Base-by-base conservation (phyloP, 768 basidiomycete genomes). In the Artomyces pyxidatus region DNA sequence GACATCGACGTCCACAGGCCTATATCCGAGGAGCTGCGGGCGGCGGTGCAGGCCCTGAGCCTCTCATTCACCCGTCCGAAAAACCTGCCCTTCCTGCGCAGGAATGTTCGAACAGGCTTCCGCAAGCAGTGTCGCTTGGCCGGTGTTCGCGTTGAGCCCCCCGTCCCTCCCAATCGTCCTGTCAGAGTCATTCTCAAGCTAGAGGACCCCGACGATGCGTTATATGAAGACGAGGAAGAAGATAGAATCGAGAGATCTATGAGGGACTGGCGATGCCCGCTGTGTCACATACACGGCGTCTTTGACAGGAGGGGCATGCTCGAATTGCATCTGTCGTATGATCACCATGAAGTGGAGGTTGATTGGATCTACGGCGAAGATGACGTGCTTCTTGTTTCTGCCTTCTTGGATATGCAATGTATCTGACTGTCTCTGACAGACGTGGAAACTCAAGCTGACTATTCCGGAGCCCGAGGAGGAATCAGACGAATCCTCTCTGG, bases 31-130 rank as follows among this genome's bases (percentile, higher is more conserved):
- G n/a, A n/a, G n/a, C n/a, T n/a, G n/a, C n/a, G n/a, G n/a, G n/a
- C n/a, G n/a, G n/a, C n/a, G n/a, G n/a, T n/a, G n/a, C n/a, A n/a
- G n/a, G n/a, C n/a, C n/a, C n/a, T n/a, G n/a, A n/a, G n/a, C n/a
- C n/a, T n/a, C n/a, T n/a, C n/a, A n/a, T n/a, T n/a, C n/a, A n/a
- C n/a, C n/a, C n/a, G n/a, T n/a, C n/a, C 53, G 25, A 48, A 45
- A 35, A 47, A 48, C 44, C 68, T 83, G 5, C 83, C 83, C 0
- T 85, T 85, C 58, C 65, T 82, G 19, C 65, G 60, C 23, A 75
- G 78, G 10, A 78, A 76, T 54, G 56, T 85, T 16, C 67, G 70
- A 12, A 55, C 42, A 3, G 76, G 77, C 1, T 85, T 85, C 57
- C 51, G 47, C n/a, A 32, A 51, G 17, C 67, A 67, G 19, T 84